These are phyloP conservation scores for Uromyces viciae-fabae DNA, from an alignment of 1,284 basidiomycete species.

Conservation along the genomic window DNA sequence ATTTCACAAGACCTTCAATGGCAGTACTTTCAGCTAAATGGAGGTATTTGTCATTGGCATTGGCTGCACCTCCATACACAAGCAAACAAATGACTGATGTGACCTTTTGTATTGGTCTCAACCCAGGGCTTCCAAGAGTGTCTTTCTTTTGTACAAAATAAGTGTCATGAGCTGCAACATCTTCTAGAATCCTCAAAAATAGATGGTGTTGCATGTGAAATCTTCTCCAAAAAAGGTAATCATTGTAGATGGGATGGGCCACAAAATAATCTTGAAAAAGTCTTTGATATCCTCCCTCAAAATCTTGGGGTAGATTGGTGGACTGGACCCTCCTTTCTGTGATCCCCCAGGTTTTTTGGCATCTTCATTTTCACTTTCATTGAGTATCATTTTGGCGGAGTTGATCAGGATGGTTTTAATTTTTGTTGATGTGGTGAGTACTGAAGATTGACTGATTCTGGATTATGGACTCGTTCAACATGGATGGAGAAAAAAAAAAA, in stretches of 20 bases:
- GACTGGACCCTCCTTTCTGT: neutral
- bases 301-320: neutral
- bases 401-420: too few species aligned
- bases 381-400: neutral
- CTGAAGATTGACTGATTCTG: too few species aligned
- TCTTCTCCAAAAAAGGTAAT: neutral
- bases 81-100: neutral
- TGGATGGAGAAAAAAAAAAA: too few species aligned
- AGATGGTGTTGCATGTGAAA: neutral
- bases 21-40: neutral
- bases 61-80: neutral
- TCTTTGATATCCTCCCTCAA: neutral
- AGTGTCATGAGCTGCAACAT: neutral
- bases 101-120: neutral
- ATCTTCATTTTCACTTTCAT: neutral
- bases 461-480: too few species aligned
- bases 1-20: neutral
- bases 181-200: too few species aligned
- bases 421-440: too few species aligned
- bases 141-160: neutral
- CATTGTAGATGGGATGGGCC: neutral
- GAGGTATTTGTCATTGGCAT: neutral
- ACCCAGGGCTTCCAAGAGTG: neutral
- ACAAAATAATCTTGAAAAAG: neutral
- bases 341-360: neutral